phyloP scores from a whole-genome alignment of 139 green algal genomes.

The Tetradesmus obliquus region DNA sequence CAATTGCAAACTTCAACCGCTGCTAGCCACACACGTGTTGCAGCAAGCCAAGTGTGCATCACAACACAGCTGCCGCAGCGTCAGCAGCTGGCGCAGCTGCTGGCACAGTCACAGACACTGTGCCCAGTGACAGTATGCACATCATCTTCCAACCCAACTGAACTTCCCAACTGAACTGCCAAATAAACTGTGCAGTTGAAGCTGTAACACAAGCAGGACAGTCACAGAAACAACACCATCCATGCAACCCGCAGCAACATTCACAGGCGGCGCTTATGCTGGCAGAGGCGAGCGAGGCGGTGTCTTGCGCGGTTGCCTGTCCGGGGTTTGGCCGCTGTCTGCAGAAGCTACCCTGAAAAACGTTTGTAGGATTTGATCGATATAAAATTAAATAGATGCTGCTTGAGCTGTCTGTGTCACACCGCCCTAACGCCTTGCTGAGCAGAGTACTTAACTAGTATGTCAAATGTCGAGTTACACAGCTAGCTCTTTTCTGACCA shows the following conservation, averaged over 20 bases:
- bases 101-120: background rate
- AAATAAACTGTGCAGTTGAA: background rate
- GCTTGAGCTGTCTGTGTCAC: background rate
- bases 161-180: background rate
- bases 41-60: background rate
- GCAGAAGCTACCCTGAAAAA: background rate
- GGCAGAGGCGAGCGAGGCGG: slow-evolving; percentile 12
- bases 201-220: background rate
- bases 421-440: background rate
- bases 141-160: too few species aligned
- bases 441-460: background rate
- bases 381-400: too few species aligned
- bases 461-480: too few species aligned
- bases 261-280: background rate
- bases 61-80: background rate
- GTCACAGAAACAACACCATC: background rate
- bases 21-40: background rate
- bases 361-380: too few species aligned
- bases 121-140: too few species aligned
- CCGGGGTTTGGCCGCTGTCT: background rate
- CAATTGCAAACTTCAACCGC: too few species aligned
- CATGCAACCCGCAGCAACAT: background rate
- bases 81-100: background rate
- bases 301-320: background rate
- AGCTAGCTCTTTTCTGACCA: too few species aligned